Base-by-base conservation (phyloP, 2,329 filamentous ascomycete genomes). In the Phaeosphaeriaceae sp. region DNA sequence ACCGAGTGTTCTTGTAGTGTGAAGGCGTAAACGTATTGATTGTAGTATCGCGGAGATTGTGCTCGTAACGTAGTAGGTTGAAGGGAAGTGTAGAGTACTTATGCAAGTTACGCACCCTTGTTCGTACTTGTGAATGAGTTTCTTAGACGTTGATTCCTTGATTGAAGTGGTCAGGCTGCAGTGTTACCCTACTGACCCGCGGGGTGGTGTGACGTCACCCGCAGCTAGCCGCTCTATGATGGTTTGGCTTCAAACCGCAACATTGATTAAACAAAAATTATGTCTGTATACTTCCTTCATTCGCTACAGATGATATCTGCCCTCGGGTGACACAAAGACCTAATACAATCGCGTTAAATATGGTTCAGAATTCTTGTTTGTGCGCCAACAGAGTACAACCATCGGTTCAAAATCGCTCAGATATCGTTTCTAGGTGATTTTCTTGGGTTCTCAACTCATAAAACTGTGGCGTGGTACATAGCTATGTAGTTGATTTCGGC, bases 181-280 rank as follows among this genome's bases (percentile, higher is more conserved):
- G 47, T 47, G 49, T 48, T 48, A 41, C 28, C 47, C 46, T 46
- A 41, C 28, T 41, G 50, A 23, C 51, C 30, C 47, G 38, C 43
- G 44, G 46, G 46, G 41, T n/a, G 40, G 38, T 16, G 48, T 60
- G 60, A 63, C 60, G 58, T 63, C 60, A 63, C 39, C 55, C 57
- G 55, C 44, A 28, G 38, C 47, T 60, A 54, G 53, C 57, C 41
- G 46, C 42, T 35, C 42, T 46, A 46, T 41, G 52, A 46, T 46
- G 42, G 49, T 47, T 45, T 48, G 52, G 45, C 43, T 3, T 11
- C 23, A 26, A 3, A 26, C 23, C 11, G 23, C 23, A 26, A 26
- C 23, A n/a, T n/a, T n/a, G n/a, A n/a, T n/a, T n/a, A n/a, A n/a
- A n/a, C n/a, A n/a, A n/a, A n/a, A n/a, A n/a, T n/a, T n/a, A n/a